Base-by-base conservation (phyloP, 495 filamentous ascomycete genomes). In the Tetracladium setigerum region DNA sequence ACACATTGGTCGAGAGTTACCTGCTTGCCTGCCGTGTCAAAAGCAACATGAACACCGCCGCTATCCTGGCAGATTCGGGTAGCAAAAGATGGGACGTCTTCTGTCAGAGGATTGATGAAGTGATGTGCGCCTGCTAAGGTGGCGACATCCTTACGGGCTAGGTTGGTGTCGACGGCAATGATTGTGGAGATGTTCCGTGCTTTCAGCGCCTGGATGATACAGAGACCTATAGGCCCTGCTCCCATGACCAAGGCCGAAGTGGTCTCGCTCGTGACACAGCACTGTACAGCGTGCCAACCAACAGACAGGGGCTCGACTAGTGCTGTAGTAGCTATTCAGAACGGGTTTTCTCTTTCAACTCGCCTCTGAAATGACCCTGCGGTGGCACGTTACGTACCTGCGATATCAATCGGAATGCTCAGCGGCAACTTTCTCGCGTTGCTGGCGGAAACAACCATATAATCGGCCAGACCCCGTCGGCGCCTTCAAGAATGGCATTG, bases 241-340 rank as follows among this genome's bases (percentile, higher is more conserved):
- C 81, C 81, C 8, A 82, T 55, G 18, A 86, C 63, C 14, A 84
- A 56, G 3, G 70, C 70, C 2, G 65, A 64, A 42, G 77, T 66
- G n/a, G 65, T 64, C 13, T 58, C 47, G 44, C 79, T 70, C 53
- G 79, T 67, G 0, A 71, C 67, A 13, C 69, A 72, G 36, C 68
- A 58, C 14, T 71, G 73, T 34, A 84, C 72, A n/a, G 78, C 78
- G 58, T 84, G 79, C 79, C 79, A 84, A 44, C 70, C 81, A 4
- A 84, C 81, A 9, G 77, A 63, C 0, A 84, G 63, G 0, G 81
- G 81, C 47, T 85, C 81, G 37, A 83, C 62, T 14, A 81, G 62
- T 2, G 79, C 77, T 65, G n/a, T n/a, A n/a, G n/a, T n/a, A n/a
- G n/a, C n/a, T n/a, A n/a, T n/a, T n/a, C n/a, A n/a, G n/a, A n/a